Evolutionary conservation across 306 rosid genomes (phyloP), one percentile per base, ranked within the genome.

Genomic region (Myrica gale): DNA sequence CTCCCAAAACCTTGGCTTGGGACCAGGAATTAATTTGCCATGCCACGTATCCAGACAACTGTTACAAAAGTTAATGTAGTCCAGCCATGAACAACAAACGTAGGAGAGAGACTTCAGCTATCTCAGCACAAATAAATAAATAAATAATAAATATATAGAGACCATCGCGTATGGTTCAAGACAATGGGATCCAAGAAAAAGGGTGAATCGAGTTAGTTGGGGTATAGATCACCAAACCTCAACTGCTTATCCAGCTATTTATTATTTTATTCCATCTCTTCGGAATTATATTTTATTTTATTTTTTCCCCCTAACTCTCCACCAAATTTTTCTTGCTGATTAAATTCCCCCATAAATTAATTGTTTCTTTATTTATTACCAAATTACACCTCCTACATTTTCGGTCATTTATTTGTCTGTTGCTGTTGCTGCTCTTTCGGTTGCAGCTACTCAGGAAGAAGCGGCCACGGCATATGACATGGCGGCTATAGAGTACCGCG

Each of bases 401-500:
- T 2, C 32, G 32, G 4, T 47, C 51, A 51, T 71, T 26, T 6
- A 37, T 16, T 21, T 45, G 0, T 56, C 20, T 37, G 21, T 5
- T 66, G 4, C 20, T 37, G 21, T 5, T 66, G 4, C 13, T 61
- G 12, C 16, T n/a, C 5, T 50, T 63, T 56, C 20, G 23, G 21
- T 5, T 43, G 17, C 83, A 91, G 98, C 98, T 73, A 91, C 98
- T 39, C 98, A 94, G 80, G 98, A 94, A 84, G 98, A 94, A 82
- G 97, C 98, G 45, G 98, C 98, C 47, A 78, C 79, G 2, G 98
- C 98, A 17, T 94, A 94, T 82, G 98, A 94, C 78, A 78, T 80
- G 86, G 98, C 98, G 47, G 98, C 98, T 12, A 89, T 94, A 74
- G 89, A 91, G 72, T 83, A 91, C 17, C 89, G 97, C 5, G 98